Evolutionary conservation across 148 eudicot species (phyloP), one percentile per base, ranked within the genome.

Genomic region (Hydrangea macrophylla): DNA sequence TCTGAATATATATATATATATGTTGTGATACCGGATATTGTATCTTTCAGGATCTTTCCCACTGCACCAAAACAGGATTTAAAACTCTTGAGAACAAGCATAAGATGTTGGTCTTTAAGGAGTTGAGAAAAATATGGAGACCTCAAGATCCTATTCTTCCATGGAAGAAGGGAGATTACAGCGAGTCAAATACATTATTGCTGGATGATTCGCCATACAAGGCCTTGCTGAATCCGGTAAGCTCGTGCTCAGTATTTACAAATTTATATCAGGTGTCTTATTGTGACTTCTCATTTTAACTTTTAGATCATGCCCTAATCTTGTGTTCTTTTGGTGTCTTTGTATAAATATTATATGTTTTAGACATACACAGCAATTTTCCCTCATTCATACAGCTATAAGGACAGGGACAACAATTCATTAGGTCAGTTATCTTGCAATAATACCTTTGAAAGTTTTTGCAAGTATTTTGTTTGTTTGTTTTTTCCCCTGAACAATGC

Each of bases 131-230:
- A 77, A 68, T 93, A 32, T 93, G 95, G 98, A 90, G 86, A 73
- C 74, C 36, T 55, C 31, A 64, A 24, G 85, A 81, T 9, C 62
- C 81, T 55, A 56, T 73, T 66, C 80, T 83, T 62, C 90, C 84
- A 15, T 93, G 92, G 92, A 78, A 80, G 71, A 88, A 78, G 63
- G 97, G 92, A 68, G 67, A 76, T 68, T 93, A 80, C 65, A 58
- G 85, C 67, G 95, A 86, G 70, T 83, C 90, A 66, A 88, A 93
- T 77, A 93, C 98, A 15, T 67, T 93, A 54, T 76, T 93, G 76
- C 70, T 93, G 70, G 98, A 93, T 71, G 98, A 93, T 83, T 90
- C 97, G 76, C 98, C 97, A n/a, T 88, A 90, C 70, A 93, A 93
- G 78, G 98, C 98, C 54, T 77, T 93, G 73, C 85, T 90, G 18